Percentiles rank a stretch among this genome's conserved stretches.
phyloP scores from a whole-genome alignment of 1,139 yeast genomes.

The Candida labiduridarum region DNA sequence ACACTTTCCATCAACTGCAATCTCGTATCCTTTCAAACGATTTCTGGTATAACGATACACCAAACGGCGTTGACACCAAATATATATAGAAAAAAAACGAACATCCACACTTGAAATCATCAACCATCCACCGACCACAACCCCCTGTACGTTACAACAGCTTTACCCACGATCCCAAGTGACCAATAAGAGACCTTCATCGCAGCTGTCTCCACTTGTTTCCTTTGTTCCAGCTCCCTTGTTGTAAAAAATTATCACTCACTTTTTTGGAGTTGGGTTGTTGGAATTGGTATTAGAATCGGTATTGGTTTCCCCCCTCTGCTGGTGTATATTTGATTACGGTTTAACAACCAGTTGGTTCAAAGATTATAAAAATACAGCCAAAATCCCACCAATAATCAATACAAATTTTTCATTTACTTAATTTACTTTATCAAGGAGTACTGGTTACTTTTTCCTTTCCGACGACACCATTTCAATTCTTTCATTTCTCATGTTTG shows the following conservation, averaged over 20 bases:
- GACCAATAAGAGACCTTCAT: background rate
- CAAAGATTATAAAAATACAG: background rate
- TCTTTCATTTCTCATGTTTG: background rate
- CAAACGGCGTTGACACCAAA: too few relatives aligned
- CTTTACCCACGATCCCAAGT: background rate
- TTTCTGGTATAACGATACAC: too few relatives aligned
- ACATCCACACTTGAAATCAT: background rate
- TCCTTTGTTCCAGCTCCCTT: background rate
- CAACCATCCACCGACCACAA: background rate
- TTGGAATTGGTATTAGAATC: background rate
- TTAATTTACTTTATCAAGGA: background rate
- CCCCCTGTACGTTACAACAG: background rate
- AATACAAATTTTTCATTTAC: background rate
- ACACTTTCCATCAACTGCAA: background rate
- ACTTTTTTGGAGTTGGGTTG: background rate
- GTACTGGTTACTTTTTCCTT: background rate
- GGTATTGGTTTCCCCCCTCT: background rate
- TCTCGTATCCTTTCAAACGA: too few relatives aligned
- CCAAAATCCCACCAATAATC: background rate
- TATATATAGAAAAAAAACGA: too few relatives aligned
- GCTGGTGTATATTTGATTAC: background rate
- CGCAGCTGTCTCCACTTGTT: background rate
- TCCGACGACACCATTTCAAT: background rate
- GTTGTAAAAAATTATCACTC: background rate
- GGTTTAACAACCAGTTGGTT: background rate